phyloP scores from a whole-genome alignment of 2,329 filamentous ascomycete species.

The Sphaceloma murrayae region DNA sequence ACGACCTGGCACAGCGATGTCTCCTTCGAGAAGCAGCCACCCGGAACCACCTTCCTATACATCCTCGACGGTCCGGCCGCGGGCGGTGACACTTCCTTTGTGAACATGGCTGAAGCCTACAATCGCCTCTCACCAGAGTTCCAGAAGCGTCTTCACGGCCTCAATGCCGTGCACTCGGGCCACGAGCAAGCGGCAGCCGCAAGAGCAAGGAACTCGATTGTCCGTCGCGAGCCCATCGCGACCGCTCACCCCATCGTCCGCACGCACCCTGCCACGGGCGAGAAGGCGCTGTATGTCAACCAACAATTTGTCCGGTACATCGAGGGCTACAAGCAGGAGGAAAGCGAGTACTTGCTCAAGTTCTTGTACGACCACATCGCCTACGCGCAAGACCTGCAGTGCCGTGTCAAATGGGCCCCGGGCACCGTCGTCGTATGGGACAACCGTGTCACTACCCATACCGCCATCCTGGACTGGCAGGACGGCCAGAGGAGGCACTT shows the following conservation, averaged over 20 bases:
- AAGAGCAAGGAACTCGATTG: constrained; percentile 56
- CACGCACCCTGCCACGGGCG: constrained; percentile 69
- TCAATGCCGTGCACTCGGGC: constrained; percentile 72
- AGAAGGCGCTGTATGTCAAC: constrained; percentile 77
- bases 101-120: constrained; percentile 71
- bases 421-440: constrained; percentile 83
- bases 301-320: constrained; percentile 77
- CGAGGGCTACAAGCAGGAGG: constrained; percentile 76
- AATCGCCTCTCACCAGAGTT: constrained; percentile 69
- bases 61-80: constrained; percentile 70
- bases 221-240: constrained; percentile 64
- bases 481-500: constrained; percentile 68
- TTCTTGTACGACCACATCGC: constrained; percentile 70
- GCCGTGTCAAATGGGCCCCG: constrained; percentile 65
- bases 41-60: constrained; percentile 83
- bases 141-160: constrained; percentile 67
- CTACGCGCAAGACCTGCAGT: constrained; percentile 61
- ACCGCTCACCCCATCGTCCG: constrained; percentile 68
- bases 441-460: constrained; percentile 67
- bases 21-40: constrained; percentile 78
- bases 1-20: constrained; percentile 87
- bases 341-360: constrained; percentile 66
- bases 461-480: constrained; percentile 73
- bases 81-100: constrained; percentile 79
- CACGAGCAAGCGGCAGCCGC: constrained; percentile 67